Evolutionary conservation across 176 grass and related monocot species (phyloP), one percentile per base, ranked within the genome.

Genomic region (Thalia dealbata): DNA sequence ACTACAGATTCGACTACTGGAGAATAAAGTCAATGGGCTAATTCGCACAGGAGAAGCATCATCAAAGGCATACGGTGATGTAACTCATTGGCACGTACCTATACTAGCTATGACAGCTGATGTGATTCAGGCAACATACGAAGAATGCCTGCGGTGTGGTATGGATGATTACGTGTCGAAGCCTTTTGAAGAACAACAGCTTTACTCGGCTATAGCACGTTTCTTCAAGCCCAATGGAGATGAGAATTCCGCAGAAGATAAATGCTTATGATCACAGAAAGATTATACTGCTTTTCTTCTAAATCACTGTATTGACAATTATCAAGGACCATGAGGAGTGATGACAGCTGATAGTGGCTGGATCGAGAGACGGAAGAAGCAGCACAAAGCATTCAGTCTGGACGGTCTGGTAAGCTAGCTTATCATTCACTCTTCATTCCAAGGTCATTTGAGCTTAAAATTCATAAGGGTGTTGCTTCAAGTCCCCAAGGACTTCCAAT

Each of bases 81-180:
- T 78, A 68, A 13, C 72, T 51, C 38, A 82, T 54, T 82, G 90
- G 90, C 86, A 89, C 75, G 55, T 89, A 43, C 90, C 90, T 50
- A 82, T 92, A 75, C 56, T 92, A 76, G 90, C 90, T 62, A 89
- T 92, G 90, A 92, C 90, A 60, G 90, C 86, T 19, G 90, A 89
- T 82, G 84, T 93, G 69, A 89, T 93, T 73, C 90, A 93, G 78
- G 90, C 90, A 24, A 93, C 84, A 32, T 80, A 82, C 76, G 90
- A 89, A 78, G 81, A 76, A 78, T 89, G 90, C 24, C 63, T 82
- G 27, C 45, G 80, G 65, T 84, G 83, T 44, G 86, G 90, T 61
- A 92, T 92, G 90, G 86, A 92, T 84, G 90, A 79, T 9, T 92
- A 89, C 73, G 86, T 89, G 54, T 78, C 86, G n/a, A 93, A 93